Evolutionary conservation across 2,329 filamentous ascomycete genomes (phyloP), one percentile per base, ranked within the genome.

Genomic region (Mycosphaerella sp.): DNA sequence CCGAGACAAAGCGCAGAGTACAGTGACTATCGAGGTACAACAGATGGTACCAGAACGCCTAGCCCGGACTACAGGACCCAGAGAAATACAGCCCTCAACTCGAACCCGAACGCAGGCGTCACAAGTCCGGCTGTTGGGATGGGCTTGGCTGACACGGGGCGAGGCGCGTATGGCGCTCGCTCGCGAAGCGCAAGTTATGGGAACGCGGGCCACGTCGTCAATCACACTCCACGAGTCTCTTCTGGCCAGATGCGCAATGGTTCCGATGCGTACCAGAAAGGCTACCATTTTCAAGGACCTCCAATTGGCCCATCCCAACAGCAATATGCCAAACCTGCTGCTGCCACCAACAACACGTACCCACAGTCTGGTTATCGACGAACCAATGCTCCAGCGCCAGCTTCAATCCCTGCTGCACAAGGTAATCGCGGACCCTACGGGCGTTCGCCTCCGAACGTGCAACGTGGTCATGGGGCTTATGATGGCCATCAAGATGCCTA

Each of bases 251-350:
- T 31, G 41, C 52, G 26, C 11, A 46, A 45, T 44, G 42, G 34
- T 11, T 45, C 51, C 29, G 40, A 56, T 42, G 45, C 56, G 9
- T 63, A 62, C 48, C 52, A 59, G 11, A 54, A 60, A 47, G 65
- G 64, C 40, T 64, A 59, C 41, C 60, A 60, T 23, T 54, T 62
- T 38, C 51, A 54, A 9, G 55, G 56, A 6, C 65, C 65, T 6
- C 64, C 64, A 12, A 59, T 64, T 41, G 65, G 60, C 11, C 29
- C 48, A 32, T 53, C 51, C 47, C 51, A 53, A 26, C 40, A 47
- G 12, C 34, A 38, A n/a, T 38, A 38, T 38, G 34, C 34, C 10
- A 38, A 4, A 38, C 12, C 34, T 38, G 26, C 26, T 36, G 43
- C 42, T 44, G 14, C 40, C 31, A 49, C 51, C 29, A 39, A 38